Conservation (phyloP, 2,329 filamentous ascomycete species). For the Aspergillus glaucus region DNA sequence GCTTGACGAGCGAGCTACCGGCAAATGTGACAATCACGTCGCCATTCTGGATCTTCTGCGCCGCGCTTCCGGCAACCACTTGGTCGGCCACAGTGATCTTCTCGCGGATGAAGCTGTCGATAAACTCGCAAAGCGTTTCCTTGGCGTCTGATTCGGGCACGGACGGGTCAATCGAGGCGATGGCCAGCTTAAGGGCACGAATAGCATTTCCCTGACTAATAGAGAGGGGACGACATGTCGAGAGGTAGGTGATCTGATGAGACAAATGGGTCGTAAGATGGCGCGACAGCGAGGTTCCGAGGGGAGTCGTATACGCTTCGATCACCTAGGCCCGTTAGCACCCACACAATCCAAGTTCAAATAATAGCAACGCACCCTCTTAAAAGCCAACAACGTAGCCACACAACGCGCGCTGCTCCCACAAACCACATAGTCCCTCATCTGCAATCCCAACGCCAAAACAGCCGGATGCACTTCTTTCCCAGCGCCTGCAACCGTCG, state of each 20-base stretch:
- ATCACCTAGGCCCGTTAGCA: conserved; percentile 59
- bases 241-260: conserved; percentile 91
- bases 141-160: conserved; percentile 77
- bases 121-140: conserved; percentile 66
- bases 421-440: conserved; percentile 79
- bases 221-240: conserved; percentile 88
- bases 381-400: conserved; percentile 82
- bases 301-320: conserved; percentile 82
- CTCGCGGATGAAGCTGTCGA: conserved; percentile 86
- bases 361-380: conserved; percentile 54
- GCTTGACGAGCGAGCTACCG: conserved; percentile 78
- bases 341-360: background rate
- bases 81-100: conserved; percentile 81
- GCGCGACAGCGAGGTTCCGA: conserved; percentile 74
- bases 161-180: conserved; percentile 83
- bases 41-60: conserved; percentile 67
- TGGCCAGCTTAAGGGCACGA: conserved; percentile 85
- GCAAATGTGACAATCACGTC: conserved; percentile 84
- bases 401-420: conserved; percentile 85
- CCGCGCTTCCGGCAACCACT: conserved; percentile 72
- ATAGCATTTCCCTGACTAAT: conserved; percentile 98
- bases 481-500: conserved; percentile 53
- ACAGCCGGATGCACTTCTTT: conserved; percentile 82
- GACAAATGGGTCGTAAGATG: conserved; percentile 91
- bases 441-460: conserved; percentile 78